These are phyloP conservation scores for Scheffersomyces titani DNA, from an alignment of 1,139 yeast genomes.

Conservation along the genomic window DNA sequence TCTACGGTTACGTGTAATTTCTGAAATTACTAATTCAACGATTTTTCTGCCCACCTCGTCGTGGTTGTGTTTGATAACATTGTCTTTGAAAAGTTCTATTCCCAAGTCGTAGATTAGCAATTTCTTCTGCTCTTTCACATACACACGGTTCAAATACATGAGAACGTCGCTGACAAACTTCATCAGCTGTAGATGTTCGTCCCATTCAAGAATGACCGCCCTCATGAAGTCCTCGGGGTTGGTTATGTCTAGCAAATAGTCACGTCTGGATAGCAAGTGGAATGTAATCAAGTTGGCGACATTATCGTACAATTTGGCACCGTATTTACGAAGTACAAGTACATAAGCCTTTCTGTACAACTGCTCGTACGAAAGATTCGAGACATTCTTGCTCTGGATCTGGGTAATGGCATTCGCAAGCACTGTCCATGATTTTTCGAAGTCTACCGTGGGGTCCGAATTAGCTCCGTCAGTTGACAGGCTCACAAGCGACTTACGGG, in stretches of 20 bases:
- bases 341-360: constrained; percentile 82
- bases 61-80: constrained; percentile 39
- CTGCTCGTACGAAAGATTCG: constrained; percentile 79
- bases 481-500: constrained; percentile 51
- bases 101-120: constrained; percentile 79
- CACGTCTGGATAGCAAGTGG: constrained; percentile 46
- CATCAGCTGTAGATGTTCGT: constrained; percentile 73
- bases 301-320: constrained; percentile 66
- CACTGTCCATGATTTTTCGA: constrained; percentile 68
- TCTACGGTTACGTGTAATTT: constrained; percentile 59
- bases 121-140: constrained; percentile 69
- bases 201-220: constrained; percentile 61
- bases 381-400: constrained; percentile 74
- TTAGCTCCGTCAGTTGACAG: constrained; percentile 17
- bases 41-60: constrained; percentile 54
- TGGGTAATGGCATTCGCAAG: constrained; percentile 75
- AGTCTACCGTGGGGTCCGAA: constrained; percentile 48
- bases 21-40: constrained; percentile 53
- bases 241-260: constrained; percentile 19
- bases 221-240: constrained; percentile 44
- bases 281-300: constrained; percentile 52
- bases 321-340: constrained; percentile 73
- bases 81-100: constrained; percentile 48
- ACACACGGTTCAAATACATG: constrained; percentile 85
- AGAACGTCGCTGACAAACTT: constrained; percentile 81